These are phyloP conservation scores for Oenanthe sinensis DNA, from an alignment of 129 eudicot genomes.

Conservation along the genomic window DNA sequence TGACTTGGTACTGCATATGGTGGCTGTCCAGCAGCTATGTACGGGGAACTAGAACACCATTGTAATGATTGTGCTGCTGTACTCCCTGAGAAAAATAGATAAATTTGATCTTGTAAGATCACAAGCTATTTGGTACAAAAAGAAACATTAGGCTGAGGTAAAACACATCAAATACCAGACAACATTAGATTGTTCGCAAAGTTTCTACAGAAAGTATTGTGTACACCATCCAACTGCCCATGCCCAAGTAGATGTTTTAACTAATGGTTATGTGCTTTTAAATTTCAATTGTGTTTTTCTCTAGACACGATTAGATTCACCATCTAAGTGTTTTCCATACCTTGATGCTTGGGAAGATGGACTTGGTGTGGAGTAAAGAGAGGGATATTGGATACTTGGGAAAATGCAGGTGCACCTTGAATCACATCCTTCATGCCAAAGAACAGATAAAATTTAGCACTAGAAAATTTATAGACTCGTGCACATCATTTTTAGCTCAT, in stretches of 20 bases:
- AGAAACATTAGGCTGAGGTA: neutral
- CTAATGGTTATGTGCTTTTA: neutral
- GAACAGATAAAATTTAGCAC: neutral
- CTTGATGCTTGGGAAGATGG: constrained; percentile 73
- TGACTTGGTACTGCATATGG: constrained; percentile 45
- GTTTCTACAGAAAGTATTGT: neutral
- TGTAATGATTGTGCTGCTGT: constrained; percentile 52
- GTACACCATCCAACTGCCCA: neutral
- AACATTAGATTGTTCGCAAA: neutral
- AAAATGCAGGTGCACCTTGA: constrained; percentile 42
- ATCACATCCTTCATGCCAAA: constrained; percentile 44
- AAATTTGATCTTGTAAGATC: neutral
- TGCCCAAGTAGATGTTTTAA: neutral
- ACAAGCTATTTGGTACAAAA: neutral
- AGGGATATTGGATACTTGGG: constrained; percentile 53
- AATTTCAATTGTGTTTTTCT: neutral
- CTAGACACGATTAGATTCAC: neutral
- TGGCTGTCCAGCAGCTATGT: constrained; percentile 44
- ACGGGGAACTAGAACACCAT: constrained; percentile 39
- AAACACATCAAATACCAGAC: neutral
- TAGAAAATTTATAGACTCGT: neutral
- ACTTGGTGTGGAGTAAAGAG: constrained; percentile 45
- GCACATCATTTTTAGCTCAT: neutral
- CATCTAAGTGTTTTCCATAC: constrained; percentile 18
- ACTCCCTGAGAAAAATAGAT: constrained; percentile 32